phyloP scores from a whole-genome alignment of 768 basidiomycete species.

The Serendipita sp. region DNA sequence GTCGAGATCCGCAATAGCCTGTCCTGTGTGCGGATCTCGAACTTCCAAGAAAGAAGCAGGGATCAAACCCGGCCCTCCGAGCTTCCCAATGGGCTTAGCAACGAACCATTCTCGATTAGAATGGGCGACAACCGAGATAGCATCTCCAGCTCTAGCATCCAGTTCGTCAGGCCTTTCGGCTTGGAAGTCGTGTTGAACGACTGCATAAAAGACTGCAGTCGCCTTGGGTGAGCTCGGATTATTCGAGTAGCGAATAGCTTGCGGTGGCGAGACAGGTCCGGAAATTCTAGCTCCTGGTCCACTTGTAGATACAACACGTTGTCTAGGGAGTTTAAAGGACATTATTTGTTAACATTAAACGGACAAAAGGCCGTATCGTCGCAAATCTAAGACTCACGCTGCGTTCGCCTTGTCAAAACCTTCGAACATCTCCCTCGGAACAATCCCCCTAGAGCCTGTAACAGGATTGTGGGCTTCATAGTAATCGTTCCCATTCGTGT shows the following conservation, averaged over 20 bases:
- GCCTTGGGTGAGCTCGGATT: not conserved
- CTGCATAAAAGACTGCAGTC: slow-evolving; percentile 50
- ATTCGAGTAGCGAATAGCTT: slow-evolving; percentile 4
- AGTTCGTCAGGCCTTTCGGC: slow-evolving; percentile 97
- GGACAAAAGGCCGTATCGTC: not conserved
- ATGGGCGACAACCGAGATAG: slow-evolving; percentile 93
- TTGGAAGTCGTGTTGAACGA: slow-evolving; percentile 86
- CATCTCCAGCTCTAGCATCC: slow-evolving; percentile 84
- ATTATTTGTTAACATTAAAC: not conserved
- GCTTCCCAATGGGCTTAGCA: slow-evolving; percentile 88
- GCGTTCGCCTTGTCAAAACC: slow-evolving; percentile 62
- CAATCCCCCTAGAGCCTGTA: slow-evolving; percentile 78
- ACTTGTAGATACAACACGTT: slow-evolving; percentile 5
- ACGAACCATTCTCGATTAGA: slow-evolving; percentile 99
- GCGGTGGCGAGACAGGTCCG: not conserved
- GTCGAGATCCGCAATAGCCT: slow-evolving; percentile 54
- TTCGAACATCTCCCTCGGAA: slow-evolving; percentile 77
- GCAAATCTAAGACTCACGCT: slow-evolving; percentile 31
- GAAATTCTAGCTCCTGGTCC: slow-evolving; percentile 8
- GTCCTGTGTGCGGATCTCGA: slow-evolving; percentile 77
- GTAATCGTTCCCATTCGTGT: slow-evolving; percentile 35
- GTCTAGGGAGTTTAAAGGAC: not conserved
- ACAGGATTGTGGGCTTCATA: slow-evolving; percentile 94
- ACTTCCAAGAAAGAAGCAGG: slow-evolving; percentile 96
- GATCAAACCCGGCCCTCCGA: slow-evolving; percentile 92